Evolutionary conservation across 345 rosid species (phyloP).

Genomic region (Pugionium dolabratum): DNA sequence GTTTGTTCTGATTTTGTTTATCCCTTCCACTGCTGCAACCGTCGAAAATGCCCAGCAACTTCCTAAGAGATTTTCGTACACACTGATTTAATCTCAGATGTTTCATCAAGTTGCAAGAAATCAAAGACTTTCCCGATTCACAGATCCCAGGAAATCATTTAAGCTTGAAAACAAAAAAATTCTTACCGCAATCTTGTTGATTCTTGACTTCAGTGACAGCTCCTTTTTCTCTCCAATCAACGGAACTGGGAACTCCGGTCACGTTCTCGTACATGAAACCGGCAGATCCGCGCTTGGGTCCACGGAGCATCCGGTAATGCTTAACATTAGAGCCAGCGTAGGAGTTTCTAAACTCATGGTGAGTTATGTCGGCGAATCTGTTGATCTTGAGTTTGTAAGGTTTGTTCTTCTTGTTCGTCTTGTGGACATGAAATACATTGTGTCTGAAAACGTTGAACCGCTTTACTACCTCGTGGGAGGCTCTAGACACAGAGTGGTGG

Average conservation of each 20-base stretch:
- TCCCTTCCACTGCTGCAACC: conserved; percentile 69
- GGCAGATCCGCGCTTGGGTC: conserved; percentile 36
- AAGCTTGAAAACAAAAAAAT: neutral
- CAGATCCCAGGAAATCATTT: neutral
- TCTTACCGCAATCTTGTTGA: conserved; percentile 52
- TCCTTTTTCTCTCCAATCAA: conserved; percentile 56
- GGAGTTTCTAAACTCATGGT: conserved; percentile 46
- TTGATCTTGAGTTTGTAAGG: conserved; percentile 49
- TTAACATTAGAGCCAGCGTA: conserved; percentile 44
- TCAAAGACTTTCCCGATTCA: neutral
- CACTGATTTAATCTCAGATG: conserved; percentile 1
- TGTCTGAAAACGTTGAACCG: conserved; percentile 75
- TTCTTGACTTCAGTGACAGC: conserved; percentile 50
- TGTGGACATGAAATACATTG: conserved; percentile 68
- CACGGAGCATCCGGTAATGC: conserved; percentile 42
- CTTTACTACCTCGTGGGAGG: conserved; percentile 53
- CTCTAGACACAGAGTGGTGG: conserved; percentile 69
- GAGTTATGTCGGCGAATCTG: conserved; percentile 50
- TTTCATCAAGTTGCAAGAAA: neutral
- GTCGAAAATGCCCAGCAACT: conserved; percentile 91
- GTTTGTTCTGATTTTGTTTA: conserved; percentile 60
- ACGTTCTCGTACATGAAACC: conserved; percentile 45
- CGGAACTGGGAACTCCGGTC: conserved; percentile 35
- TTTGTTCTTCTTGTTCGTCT: conserved; percentile 52
- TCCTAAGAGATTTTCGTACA: no score